phyloP scores from a whole-genome alignment of 2,329 filamentous ascomycete species.

The Colletotrichum plurivorum region DNA sequence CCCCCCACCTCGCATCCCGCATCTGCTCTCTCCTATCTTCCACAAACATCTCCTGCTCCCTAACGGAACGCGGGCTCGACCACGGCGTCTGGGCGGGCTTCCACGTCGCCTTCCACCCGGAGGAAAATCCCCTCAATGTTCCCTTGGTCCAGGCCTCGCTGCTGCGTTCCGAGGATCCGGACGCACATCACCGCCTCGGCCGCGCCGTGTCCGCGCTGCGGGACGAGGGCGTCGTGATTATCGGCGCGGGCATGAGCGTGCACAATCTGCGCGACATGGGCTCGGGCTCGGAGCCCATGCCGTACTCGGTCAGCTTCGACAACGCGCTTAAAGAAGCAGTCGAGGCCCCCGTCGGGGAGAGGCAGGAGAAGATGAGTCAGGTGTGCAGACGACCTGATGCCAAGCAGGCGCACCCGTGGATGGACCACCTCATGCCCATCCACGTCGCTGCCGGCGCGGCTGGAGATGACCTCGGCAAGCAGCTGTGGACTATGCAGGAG shows the following conservation, averaged over 20 bases:
- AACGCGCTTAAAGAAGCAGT: conserved; percentile 60
- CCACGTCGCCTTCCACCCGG: conserved; percentile 72
- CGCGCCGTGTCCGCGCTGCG: conserved; percentile 76
- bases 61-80: conserved; percentile 76
- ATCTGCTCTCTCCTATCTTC: conserved; percentile 69
- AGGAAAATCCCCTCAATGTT: conserved; percentile 72
- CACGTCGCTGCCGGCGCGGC: conserved; percentile 63
- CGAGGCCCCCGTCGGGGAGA: conserved; percentile 55
- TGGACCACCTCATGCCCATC: conserved; percentile 66
- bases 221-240: conserved; percentile 76
- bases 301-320: conserved; percentile 76
- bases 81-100: conserved; percentile 84
- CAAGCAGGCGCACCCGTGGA: conserved; percentile 62
- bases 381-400: conserved; percentile 59
- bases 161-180: conserved; percentile 74
- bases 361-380: conserved; percentile 57
- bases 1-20: conserved; percentile 69
- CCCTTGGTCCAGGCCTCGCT: conserved; percentile 82
- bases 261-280: conserved; percentile 75
- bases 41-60: conserved; percentile 72
- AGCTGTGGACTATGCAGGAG: conserved; percentile 63
- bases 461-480: conserved; percentile 56
- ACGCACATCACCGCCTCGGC: conserved; percentile 77
- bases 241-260: conserved; percentile 82
- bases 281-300: conserved; percentile 61